These are phyloP conservation scores for Penicillium oxalicum DNA, from an alignment of 2,329 filamentous ascomycete species.

Conservation along the genomic window DNA sequence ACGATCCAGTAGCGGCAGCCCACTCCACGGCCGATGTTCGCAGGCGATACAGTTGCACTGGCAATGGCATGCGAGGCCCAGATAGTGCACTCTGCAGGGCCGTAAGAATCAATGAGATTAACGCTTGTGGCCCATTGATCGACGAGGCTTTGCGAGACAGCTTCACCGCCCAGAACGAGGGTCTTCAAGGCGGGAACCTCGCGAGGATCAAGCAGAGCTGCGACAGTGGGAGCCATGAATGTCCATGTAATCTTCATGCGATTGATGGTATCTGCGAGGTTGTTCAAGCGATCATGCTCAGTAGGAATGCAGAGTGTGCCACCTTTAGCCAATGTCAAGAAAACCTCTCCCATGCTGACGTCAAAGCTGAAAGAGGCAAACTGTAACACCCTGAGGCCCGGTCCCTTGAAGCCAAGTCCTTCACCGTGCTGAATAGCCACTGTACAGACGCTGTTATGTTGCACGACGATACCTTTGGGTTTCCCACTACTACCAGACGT, in stretches of 20 bases:
- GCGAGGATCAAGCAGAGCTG: conserved; percentile 21
- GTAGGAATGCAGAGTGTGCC: conserved; percentile 34
- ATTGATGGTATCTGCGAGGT: conserved; percentile 17
- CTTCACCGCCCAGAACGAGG: conserved; percentile 35
- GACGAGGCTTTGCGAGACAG: conserved; percentile 4
- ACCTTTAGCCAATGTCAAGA: conserved; percentile 30
- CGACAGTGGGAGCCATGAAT: conserved; percentile 54
- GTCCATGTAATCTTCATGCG: conserved; percentile 38
- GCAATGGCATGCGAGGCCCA: not conserved
- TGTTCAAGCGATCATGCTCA: conserved; percentile 35
- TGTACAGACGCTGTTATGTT: conserved; percentile 6
- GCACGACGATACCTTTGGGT: conserved; percentile 16
- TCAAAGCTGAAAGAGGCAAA: conserved; percentile 40
- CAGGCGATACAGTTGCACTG: not conserved
- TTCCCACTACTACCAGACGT: conserved; percentile 18
- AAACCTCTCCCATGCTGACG: conserved; percentile 24
- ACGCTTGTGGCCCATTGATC: conserved; percentile 2
- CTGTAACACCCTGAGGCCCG: conserved; percentile 26
- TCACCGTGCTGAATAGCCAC: conserved; percentile 1
- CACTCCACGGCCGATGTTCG: conserved; percentile 5
- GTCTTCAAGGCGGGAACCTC: conserved; percentile 28
- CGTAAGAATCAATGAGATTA: conserved; percentile 6
- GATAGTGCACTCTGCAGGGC: conserved; percentile 10
- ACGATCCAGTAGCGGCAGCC: conserved; percentile 26
- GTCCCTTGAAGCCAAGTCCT: conserved; percentile 8